Evolutionary conservation across 2,329 filamentous ascomycete genomes (phyloP), one percentile per base, ranked within the genome.

Genomic region (Fusarium dimerum): DNA sequence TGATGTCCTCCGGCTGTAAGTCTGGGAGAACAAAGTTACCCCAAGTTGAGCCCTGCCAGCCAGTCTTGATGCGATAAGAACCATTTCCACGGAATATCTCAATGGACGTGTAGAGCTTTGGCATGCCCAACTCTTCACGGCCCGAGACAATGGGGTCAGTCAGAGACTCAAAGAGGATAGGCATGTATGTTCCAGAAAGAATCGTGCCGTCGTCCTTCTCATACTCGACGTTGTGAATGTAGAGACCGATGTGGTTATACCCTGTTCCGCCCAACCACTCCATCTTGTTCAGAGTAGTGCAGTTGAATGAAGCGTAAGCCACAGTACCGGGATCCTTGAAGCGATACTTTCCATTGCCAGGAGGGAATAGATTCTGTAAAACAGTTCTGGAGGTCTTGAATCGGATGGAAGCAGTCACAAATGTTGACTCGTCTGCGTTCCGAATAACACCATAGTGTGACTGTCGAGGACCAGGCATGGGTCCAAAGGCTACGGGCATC

Each of bases 221-320:
- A 59, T 84, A 85, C 57, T 83, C 67, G 6, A 86, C 78, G 2
- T 81, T 83, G 60, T 87, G 84, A 29, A 87, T 77, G 59, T 83
- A 86, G 2, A 87, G 72, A 0, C 82, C 83, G 16, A 83, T 68
- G 55, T 79, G 76, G 32, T 72, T 76, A 64, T 87, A 87, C 2
- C 83, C 82, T 1, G 69, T 67, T 5, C 83, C 83, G 12, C 79
- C 82, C 0, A 87, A 76, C 83, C 83, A 87, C 30, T 78, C 73
- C 73, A 87, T 78, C 6, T 79, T 77, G 47, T 71, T 65, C 11
- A 82, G 66, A 2, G 71, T 73, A 74, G 48, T 80, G 36, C 69
- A 66, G 5, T 71, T 73, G 55, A 76, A 68, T 50, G 71, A 77
- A 6, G 74, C 77, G 12, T 26, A 26, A 7, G 20, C 20, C 20